Base-by-base conservation (phyloP, 208 protist species). In the Leishmania tropica region DNA sequence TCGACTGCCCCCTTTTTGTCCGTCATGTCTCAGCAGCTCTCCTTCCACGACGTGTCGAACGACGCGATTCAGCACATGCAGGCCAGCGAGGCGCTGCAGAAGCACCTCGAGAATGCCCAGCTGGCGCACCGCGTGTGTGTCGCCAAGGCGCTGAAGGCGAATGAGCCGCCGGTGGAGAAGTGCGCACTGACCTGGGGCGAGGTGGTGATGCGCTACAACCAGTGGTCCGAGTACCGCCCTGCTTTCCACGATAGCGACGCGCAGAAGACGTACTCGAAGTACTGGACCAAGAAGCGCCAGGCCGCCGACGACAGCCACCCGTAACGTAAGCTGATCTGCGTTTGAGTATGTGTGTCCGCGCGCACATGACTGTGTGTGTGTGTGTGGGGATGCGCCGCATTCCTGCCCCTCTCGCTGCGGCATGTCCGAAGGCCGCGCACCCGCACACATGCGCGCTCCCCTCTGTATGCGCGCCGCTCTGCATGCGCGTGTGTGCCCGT, bases 141-240 rank as follows among this genome's bases (percentile, higher is more conserved):
- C n/a, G 92, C 92, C 65, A 94, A 93, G 84, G 93, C 95, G 24
- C 81, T 96, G 45, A 96, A 96, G 87, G 85, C 83, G 5, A 81
- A 89, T 42, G 87, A 94, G 81, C 53, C 87, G 31, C 88, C 91
- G 40, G 90, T 95, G 53, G 95, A 98, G 51, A 93, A 92, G 88
- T 98, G 95, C 76, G 90, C 95, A 47, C 87, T 98, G 72, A 98
- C 95, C 19, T 98, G 95, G 95, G 95, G 95, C 53, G 93, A 98
- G 76, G 95, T 98, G 74, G 86, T 95, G 73, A 84, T 95, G 82
- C 95, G 95, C 72, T 98, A 96, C 91, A 88, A 92, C 75, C 91
- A 95, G 86, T 98, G 93, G 92, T 65, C 92, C 60, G 91, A 94
- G 37, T 97, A 98, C 88, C 92, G 95, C 84, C 85, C 92, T 35